Evolutionary conservation across 805 yeast genomes (phyloP).

Genomic region (Kregervanrija pseudodelftensis): DNA sequence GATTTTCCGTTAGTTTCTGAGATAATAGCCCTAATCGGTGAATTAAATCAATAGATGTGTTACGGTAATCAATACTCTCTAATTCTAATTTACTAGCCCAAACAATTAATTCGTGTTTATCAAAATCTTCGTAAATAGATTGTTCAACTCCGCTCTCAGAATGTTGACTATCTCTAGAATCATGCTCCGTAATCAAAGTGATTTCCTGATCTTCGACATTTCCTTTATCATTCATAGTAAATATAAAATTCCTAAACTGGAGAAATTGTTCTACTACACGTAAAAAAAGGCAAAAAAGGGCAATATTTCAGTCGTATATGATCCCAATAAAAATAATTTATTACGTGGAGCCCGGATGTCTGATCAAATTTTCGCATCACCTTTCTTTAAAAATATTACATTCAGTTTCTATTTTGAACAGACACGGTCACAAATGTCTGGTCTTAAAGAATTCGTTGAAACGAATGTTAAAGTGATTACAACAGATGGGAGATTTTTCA

Average conservation of each 20-base stretch:
- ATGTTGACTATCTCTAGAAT: no score
- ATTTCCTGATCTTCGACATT: no score
- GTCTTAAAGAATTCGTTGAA: slow-evolving; percentile 6
- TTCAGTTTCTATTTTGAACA: not conserved
- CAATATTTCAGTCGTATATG: no score
- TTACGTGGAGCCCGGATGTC: no score
- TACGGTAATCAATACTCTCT: slow-evolving; percentile 38
- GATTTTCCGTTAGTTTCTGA: slow-evolving; percentile 1
- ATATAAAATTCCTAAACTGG: no score
- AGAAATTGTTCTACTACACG: no score
- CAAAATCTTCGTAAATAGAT: not conserved
- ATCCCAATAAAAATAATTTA: no score
- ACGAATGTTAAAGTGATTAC: slow-evolving; percentile 47
- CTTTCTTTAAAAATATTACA: not conserved
- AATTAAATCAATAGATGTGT: slow-evolving; percentile 17
- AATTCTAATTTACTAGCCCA: slow-evolving; percentile 49
- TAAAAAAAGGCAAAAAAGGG: no score
- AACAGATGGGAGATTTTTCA: slow-evolving; percentile 46
- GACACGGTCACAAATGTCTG: slow-evolving; percentile 2
- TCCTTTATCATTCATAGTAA: no score
- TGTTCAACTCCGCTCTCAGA: no score
- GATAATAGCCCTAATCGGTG: slow-evolving; percentile 1
- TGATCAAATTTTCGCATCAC: not conserved
- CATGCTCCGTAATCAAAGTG: no score
- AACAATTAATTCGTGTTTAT: slow-evolving; percentile 28